Percentiles rank a stretch among this genome's conserved stretches.
These are phyloP conservation scores for Ceraceosorus guamensis DNA, from an alignment of 1,284 basidiomycete genomes.

Conservation along the genomic window DNA sequence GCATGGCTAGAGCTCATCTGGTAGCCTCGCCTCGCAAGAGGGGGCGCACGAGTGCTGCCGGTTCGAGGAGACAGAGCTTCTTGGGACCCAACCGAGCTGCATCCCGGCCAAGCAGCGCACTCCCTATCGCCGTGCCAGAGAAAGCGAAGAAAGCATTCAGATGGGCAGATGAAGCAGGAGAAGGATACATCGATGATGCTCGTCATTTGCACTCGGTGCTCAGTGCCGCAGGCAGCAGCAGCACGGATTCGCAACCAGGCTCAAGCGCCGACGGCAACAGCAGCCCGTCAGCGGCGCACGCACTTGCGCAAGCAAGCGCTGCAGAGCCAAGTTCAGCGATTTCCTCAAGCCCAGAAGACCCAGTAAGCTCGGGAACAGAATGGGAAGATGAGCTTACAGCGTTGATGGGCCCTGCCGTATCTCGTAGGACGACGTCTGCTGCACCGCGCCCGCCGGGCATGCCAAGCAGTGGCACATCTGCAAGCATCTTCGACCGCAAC, in stretches of 20 bases:
- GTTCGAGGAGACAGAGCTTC: too few relatives aligned
- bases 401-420: neutral
- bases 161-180: conserved; percentile 80
- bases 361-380: conserved; percentile 6
- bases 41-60: neutral
- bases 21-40: conserved; percentile 5
- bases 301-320: too few relatives aligned
- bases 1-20: neutral
- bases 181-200: conserved; percentile 69
- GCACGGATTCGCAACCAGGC: conserved; percentile 20
- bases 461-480: neutral
- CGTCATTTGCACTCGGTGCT: conserved; percentile 41
- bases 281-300: neutral
- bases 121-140: neutral
- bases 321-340: neutral
- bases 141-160: conserved; percentile 66
- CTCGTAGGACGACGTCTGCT: neutral
- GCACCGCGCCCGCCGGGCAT: neutral
- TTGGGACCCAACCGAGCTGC: too few relatives aligned
- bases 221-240: conserved; percentile 2
- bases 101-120: too few relatives aligned
- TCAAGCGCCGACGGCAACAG: conserved; percentile 7
- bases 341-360: neutral
- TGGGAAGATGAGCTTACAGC: conserved; percentile 7
- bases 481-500: conserved; percentile 6